Conservation (phyloP, 2,329 filamentous ascomycete species). For the Biscogniauxia mediterranea region DNA sequence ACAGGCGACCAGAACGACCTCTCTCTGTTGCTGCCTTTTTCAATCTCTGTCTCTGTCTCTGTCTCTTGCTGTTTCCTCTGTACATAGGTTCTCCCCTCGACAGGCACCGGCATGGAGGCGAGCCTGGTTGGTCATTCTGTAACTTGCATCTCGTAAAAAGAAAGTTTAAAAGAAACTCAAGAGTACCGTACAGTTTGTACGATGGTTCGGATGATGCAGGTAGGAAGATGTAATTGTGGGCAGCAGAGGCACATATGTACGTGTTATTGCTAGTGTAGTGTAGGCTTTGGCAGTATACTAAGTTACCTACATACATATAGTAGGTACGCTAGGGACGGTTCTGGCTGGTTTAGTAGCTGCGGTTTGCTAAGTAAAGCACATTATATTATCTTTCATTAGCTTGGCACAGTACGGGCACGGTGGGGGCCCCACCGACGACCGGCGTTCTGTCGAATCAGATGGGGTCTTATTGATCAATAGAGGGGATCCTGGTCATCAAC, state of each 20-base stretch:
- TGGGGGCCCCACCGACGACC: neutral
- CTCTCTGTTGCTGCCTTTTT: too few relatives aligned
- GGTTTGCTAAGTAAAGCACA: neutral
- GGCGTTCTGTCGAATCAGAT: neutral
- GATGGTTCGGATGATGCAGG: neutral
- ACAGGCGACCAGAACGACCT: neutral
- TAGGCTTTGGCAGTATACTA: neutral
- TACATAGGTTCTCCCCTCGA: too few relatives aligned
- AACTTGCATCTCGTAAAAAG: neutral
- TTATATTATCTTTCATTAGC: neutral
- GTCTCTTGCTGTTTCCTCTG: too few relatives aligned
- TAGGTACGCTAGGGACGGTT: too few relatives aligned
- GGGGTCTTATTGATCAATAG: neutral
- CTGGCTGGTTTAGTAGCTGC: neutral
- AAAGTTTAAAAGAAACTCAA: neutral
- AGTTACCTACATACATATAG: too few relatives aligned
- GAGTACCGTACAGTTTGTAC: neutral
- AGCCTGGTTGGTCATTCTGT: neutral
- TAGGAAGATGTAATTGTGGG: neutral
- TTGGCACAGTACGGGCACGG: neutral
- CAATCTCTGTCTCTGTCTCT: too few relatives aligned
- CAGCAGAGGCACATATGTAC: neutral
- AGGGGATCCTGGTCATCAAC: neutral
- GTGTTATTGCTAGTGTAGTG: neutral
- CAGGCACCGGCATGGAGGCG: too few relatives aligned